A percentile compares a stretch with the other conserved stretches of the same genome.
These are phyloP conservation scores for Backusella luteola DNA, from an alignment of 192 early-diverging fungal species.

Conservation along the genomic window DNA sequence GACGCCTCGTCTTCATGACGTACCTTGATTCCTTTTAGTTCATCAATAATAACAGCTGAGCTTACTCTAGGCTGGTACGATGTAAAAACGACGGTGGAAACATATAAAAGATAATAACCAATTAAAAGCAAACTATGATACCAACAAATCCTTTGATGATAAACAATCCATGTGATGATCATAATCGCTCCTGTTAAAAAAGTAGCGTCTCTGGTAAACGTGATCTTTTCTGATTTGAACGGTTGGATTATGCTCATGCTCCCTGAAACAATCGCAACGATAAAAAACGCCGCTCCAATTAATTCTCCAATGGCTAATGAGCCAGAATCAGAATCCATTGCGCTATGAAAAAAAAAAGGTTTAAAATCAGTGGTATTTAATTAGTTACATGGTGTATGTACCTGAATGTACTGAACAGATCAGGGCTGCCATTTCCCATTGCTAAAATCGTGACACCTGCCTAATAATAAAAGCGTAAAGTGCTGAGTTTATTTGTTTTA, in stretches of 20 bases:
- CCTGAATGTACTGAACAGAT: constrained; percentile 80
- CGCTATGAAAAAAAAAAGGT: constrained; percentile 34
- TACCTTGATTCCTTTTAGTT: neutral
- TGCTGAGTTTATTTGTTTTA: neutral
- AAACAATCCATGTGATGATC: constrained; percentile 47
- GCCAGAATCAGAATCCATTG: constrained; percentile 65
- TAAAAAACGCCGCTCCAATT: constrained; percentile 80
- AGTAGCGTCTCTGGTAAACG: constrained; percentile 73
- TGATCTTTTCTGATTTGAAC: constrained; percentile 59
- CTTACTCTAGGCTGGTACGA: constrained; percentile 26
- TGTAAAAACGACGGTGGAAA: constrained; percentile 33
- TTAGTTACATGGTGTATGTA: neutral
- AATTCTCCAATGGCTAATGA: constrained; percentile 88
- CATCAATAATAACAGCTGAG: neutral
- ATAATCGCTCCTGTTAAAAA: constrained; percentile 67
- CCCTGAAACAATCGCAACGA: constrained; percentile 80
- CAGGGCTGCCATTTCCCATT: constrained; percentile 88
- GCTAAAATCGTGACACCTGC: constrained; percentile 75
- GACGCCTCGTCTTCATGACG: neutral
- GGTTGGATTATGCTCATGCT: constrained; percentile 77
- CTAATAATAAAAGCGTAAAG: constrained; percentile 17
- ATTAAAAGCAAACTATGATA: constrained; percentile 52
- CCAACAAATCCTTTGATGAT: constrained; percentile 49
- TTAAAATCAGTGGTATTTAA: neutral
- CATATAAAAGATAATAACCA: constrained; percentile 58